These are phyloP conservation scores for Ormosia emarginata DNA, from an alignment of 306 rosid species.

Conservation along the genomic window DNA sequence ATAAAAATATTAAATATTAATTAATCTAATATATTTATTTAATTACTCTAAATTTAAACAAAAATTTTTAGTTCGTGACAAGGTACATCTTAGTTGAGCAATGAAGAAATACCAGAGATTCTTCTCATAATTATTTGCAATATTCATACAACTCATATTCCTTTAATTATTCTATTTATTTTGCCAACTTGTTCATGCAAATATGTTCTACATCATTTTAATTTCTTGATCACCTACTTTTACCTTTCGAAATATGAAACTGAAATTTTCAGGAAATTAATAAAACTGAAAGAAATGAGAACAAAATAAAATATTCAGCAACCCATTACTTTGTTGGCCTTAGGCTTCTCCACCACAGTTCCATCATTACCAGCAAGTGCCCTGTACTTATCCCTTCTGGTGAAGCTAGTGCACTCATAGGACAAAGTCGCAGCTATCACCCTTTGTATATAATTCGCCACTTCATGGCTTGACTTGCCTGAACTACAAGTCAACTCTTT, in stretches of 20 bases:
- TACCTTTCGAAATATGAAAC: not conserved
- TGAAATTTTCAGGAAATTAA: not conserved
- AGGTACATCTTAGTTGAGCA: not conserved
- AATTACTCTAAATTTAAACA: too few species aligned
- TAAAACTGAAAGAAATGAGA: not conserved
- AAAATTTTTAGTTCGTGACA: too few species aligned
- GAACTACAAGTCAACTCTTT: conserved; percentile 54
- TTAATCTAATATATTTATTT: too few species aligned
- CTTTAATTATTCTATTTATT: not conserved
- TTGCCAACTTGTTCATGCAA: not conserved
- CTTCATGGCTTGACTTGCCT: conserved; percentile 73
- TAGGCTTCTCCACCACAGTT: conserved; percentile 40
- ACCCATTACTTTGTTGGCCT: conserved; percentile 57
- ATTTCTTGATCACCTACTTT: not conserved
- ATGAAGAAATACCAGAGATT: too few species aligned
- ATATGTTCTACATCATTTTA: not conserved
- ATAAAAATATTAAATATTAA: too few species aligned
- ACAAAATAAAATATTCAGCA: conserved; percentile 30
- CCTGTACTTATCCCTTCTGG: conserved; percentile 72
- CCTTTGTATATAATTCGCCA: conserved; percentile 83
- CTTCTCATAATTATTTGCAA: too few species aligned
- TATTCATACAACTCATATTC: not conserved
- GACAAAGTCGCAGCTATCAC: conserved; percentile 66
- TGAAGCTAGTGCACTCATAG: conserved; percentile 71
- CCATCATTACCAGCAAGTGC: conserved; percentile 92